A percentile compares a stretch with the other conserved stretches of the same genome.
These are phyloP conservation scores for Pseudocercospora fuligena DNA, from an alignment of 2,329 filamentous ascomycete genomes.

Conservation along the genomic window DNA sequence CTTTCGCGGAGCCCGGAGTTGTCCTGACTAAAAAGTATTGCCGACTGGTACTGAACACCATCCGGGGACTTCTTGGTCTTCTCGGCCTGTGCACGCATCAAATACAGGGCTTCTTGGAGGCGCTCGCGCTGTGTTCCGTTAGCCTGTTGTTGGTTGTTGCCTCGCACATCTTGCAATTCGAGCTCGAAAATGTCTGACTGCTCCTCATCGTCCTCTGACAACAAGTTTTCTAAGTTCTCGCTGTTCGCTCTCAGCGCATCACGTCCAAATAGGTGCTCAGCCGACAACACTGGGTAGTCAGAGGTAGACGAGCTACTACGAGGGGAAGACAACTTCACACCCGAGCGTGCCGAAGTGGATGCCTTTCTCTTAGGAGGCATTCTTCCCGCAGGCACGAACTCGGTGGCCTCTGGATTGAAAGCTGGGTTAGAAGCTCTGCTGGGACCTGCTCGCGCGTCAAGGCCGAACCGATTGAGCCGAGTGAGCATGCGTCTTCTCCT, in stretches of 20 bases:
- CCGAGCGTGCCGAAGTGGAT: slow-evolving; percentile 28
- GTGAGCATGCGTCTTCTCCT: not conserved
- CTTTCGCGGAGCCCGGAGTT: not conserved
- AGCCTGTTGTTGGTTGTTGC: not conserved
- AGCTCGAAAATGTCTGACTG: slow-evolving; percentile 19
- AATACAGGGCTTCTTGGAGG: slow-evolving; percentile 15
- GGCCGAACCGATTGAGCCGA: not conserved
- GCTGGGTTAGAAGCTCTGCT: not conserved
- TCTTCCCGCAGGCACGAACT: slow-evolving; percentile 31
- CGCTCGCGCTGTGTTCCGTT: slow-evolving; percentile 10
- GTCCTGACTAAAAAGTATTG: slow-evolving; percentile 28
- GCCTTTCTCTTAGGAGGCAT: slow-evolving; percentile 38
- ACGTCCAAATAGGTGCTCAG: slow-evolving; percentile 28
- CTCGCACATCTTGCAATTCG: slow-evolving; percentile 13
- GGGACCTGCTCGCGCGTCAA: not conserved
- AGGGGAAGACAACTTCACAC: slow-evolving; percentile 15
- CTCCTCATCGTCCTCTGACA: slow-evolving; percentile 14
- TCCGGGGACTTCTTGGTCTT: slow-evolving; percentile 10
- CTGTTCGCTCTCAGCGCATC: slow-evolving; percentile 9
- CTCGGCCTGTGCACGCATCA: slow-evolving; percentile 16
- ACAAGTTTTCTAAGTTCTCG: slow-evolving; percentile 7
- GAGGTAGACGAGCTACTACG: slow-evolving; percentile 9
- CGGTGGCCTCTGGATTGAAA: slow-evolving; percentile 32
- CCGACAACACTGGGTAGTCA: slow-evolving; percentile 26
- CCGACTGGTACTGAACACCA: slow-evolving; percentile 22